Base-by-base conservation (phyloP, 306 rosid species). In the Leucaena leucocephala region DNA sequence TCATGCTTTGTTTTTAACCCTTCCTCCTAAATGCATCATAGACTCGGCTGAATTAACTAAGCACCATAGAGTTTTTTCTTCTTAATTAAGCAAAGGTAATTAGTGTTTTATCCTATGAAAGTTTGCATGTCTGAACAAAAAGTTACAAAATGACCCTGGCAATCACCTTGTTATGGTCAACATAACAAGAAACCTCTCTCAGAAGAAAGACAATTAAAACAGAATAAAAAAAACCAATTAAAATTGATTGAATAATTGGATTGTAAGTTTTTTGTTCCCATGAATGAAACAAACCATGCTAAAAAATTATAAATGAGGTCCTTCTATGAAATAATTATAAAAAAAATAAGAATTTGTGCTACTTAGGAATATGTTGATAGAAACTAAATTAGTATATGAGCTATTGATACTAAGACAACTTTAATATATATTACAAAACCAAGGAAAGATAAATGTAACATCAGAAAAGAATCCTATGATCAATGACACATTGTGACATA, bases 131-230 rank as follows among this genome's bases (percentile, higher is more conserved):
- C 72, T 58, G 27, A 21, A 71, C 55, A 19, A 35, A 61, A 71
- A 71, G 55, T n/a, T 19, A 79, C 77, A 71, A 62, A 62, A 61
- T 15, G 50, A 50, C 39, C 67, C 38, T 80, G 16, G 78, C 36
- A 62, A 45, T 36, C 36, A 15, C 71, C n/a, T 78, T 33, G 76
- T 43, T 55, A 55, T 34, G 65, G 4, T 45, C 49, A 17, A 36
- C 49, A 57, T 10, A 58, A 58, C 54, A 36, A 71, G 44, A 71
- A 71, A 33, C 33, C 27, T 46, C 9, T 71, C 17, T 71, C 17
- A 59, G 38, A 59, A 27, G 66, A 59, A 58, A 27, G 39, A 16
- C 66, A 59, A 59, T 33, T 59, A 10, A 10, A 46, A 46, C 1
- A 36, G 39, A 36, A 36, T 36, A 36, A 36, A 27, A 27, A 27